Conservation (phyloP, 2,329 filamentous ascomycete genomes). For the Eurotiales sp. region DNA sequence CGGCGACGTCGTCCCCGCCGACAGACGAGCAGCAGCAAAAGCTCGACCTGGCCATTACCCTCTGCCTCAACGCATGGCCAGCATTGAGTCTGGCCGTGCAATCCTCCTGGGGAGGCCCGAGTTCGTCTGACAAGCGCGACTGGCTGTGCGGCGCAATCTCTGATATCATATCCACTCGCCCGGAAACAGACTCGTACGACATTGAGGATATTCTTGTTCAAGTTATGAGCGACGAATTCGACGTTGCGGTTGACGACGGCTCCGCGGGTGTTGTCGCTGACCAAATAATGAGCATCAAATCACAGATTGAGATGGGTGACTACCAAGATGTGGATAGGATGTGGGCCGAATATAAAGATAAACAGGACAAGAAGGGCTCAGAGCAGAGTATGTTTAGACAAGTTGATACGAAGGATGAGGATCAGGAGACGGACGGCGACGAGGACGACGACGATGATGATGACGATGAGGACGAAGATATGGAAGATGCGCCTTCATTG, state of each 20-base stretch:
- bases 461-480: conserved; percentile 60
- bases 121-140: conserved; percentile 82
- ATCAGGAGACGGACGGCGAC: conserved; percentile 54
- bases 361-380: conserved; percentile 29
- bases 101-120: conserved; percentile 82
- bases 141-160: conserved; percentile 89
- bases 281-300: conserved; percentile 65
- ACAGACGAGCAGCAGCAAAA: conserved; percentile 30
- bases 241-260: conserved; percentile 87
- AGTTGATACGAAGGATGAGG: conserved; percentile 46
- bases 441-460: conserved; percentile 66
- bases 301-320: conserved; percentile 59
- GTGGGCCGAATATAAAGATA: conserved; percentile 45
- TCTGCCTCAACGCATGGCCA: conserved; percentile 82
- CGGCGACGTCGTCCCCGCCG: neutral
- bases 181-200: conserved; percentile 69
- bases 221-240: conserved; percentile 94
- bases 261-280: conserved; percentile 70
- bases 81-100: conserved; percentile 82
- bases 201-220: conserved; percentile 81
- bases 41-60: conserved; percentile 84
- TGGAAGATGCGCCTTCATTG: conserved; percentile 65
- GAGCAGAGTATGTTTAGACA: conserved; percentile 31
- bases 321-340: conserved; percentile 55
- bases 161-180: conserved; percentile 64